These are phyloP conservation scores for Tilletiaria anomala DNA, from an alignment of 1,284 basidiomycete genomes.

Conservation along the genomic window DNA sequence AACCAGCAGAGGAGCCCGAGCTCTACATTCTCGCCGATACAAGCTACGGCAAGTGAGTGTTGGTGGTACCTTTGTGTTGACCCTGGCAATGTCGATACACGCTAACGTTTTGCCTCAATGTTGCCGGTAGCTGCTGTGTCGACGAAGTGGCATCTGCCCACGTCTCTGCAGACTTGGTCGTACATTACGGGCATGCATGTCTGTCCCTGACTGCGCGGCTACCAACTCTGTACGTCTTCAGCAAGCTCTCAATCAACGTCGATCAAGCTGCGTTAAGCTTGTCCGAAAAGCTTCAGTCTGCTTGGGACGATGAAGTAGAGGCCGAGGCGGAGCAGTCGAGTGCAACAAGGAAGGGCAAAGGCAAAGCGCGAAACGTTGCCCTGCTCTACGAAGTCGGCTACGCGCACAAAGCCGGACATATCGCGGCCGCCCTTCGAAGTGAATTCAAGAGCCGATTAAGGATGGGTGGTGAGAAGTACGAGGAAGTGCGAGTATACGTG, in stretches of 20 bases:
- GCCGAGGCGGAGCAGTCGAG: too few relatives aligned
- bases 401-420: slow-evolving; percentile 43
- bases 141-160: slow-evolving; percentile 93
- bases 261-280: slow-evolving; percentile 16
- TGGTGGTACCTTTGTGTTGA: background rate
- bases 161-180: slow-evolving; percentile 74
- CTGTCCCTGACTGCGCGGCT: slow-evolving; percentile 62
- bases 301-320: too few relatives aligned
- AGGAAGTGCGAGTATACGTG: too few relatives aligned
- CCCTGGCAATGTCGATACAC: background rate
- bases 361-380: too few relatives aligned
- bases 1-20: slow-evolving; percentile 35
- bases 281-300: background rate
- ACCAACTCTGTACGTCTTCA: slow-evolving; percentile 72
- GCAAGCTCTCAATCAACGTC: slow-evolving; percentile 50
- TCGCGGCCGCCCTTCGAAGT: too few relatives aligned
- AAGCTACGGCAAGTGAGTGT: slow-evolving; percentile 74
- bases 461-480: too few relatives aligned
- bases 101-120: background rate
- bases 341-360: too few relatives aligned
- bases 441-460: too few relatives aligned
- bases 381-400: slow-evolving; percentile 73
- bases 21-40: slow-evolving; percentile 89
- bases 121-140: slow-evolving; percentile 67
- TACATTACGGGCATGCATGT: slow-evolving; percentile 95